Base-by-base conservation (phyloP, 129 eudicot genomes). In the Flaveria ramosissima region DNA sequence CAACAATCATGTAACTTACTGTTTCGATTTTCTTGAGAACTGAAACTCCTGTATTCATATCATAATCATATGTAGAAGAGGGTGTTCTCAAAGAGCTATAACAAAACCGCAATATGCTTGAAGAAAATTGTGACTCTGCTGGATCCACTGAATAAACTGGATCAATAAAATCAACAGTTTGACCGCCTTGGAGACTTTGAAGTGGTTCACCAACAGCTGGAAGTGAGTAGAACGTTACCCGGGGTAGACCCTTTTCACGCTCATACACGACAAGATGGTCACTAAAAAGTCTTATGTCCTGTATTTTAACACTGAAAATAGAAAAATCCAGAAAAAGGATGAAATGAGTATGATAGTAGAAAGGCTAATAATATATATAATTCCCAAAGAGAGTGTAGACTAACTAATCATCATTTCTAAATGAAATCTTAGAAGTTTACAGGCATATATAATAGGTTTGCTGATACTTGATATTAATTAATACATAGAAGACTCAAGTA, bases 71-170 rank as follows among this genome's bases (percentile, higher is more conserved):
- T 66, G 88, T 92, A 77, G 97, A 91, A 77, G 80, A 78, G 57
- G 98, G 98, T 11, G 92, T 91, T 83, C 90, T 88, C 90, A 94
- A 50, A 32, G 98, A 94, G 80, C 96, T 89, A 77, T 89, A 94
- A 20, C 67, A 20, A 76, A 82, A 94, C 77, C 98, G 84, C 82
- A 94, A 80, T 78, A 91, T 60, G 52, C 82, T 86, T 83, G 96
- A 94, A 62, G 88, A 87, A 80, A 85, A 94, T 57, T 87, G 84
- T 11, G 97, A 91, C 82, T 91, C 93, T 62, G 78, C 80, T 9
- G 89, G 84, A 62, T 86, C 85, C 73, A 89, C 86, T 26, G 89
- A 89, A 75, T 91, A 94, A 72, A 87, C 78, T 36, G 98, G 97
- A 82, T 94, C 98, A 78, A 87, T 67, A 70, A 91, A 91, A 17